Base-by-base conservation (phyloP, 495 filamentous ascomycete genomes). In the Lophium mytilinum region DNA sequence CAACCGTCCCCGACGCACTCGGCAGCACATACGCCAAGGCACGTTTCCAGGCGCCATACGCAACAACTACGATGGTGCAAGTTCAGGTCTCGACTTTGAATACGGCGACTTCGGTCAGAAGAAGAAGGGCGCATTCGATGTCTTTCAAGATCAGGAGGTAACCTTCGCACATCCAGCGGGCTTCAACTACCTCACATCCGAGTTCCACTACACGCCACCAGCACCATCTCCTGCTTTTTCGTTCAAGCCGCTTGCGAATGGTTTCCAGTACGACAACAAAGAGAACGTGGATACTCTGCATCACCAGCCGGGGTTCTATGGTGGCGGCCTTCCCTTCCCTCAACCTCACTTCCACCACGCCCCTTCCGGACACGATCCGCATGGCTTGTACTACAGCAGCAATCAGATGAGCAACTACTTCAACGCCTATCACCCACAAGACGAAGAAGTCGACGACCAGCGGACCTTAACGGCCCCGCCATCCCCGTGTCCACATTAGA, bases 111-210 rank as follows among this genome's bases (percentile, higher is more conserved):
- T 54, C 9, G 21, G 18, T 14, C 37, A 46, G 30, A 58, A 55
- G 50, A 48, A 53, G 40, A 69, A 64, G 52, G 52, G 64, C 9
- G 50, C 45, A 0, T 66, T 69, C 43, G 53, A 64, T 8, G 58
- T 69, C 40, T 69, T 64, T 42, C 57, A 66, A 9, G 66, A 66
- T 52, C 57, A 66, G 14, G 58, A 68, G 3, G 62, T 69, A 15
- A 57, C 69, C 9, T 72, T 70, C 55, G 41, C 57, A 33, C 52
- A 68, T 15, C 66, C 68, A 15, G 50, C 66, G 7, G n/a, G 30
- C 1, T 51, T 69, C 34, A 63, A 60, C 47, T 60, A 56, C 42
- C 61, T 71, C 15, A 67, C 56, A 9, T 63, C 65, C 15, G 60
- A 59, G 24, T 66, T 62, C 52, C 66, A 61, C 42, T 51, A 51